phyloP scores from a whole-genome alignment of 129 eudicot species.

The Arctium lappa region DNA sequence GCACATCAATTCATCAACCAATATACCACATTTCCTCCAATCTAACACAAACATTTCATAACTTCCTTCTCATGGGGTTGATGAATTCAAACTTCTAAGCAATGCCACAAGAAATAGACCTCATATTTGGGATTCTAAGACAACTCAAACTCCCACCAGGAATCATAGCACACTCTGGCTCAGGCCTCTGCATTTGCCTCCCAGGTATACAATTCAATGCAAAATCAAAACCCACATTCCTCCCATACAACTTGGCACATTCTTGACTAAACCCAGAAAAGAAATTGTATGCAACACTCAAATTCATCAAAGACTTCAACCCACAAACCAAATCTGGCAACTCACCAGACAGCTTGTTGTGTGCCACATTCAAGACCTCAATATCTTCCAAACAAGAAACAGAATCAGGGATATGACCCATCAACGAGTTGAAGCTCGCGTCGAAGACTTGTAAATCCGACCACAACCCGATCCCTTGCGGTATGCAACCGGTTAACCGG shows the following conservation, averaged over 20 bases:
- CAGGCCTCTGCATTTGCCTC: slow-evolving; percentile 75
- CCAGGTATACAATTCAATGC: slow-evolving; percentile 79
- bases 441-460: slow-evolving; percentile 62
- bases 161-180: slow-evolving; percentile 62
- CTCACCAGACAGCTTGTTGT: slow-evolving; percentile 62
- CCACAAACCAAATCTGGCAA: slow-evolving; percentile 64
- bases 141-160: slow-evolving; percentile 76
- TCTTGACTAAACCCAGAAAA: slow-evolving; percentile 64
- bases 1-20: not conserved
- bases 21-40: not conserved
- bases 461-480: slow-evolving; percentile 71
- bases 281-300: slow-evolving; percentile 67
- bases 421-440: slow-evolving; percentile 37
- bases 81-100: slow-evolving; percentile 26
- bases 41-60: not conserved
- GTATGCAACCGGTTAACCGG: slow-evolving; percentile 63
- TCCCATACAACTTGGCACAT: slow-evolving; percentile 41
- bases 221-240: slow-evolving; percentile 70
- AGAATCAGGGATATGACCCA: slow-evolving; percentile 72
- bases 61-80: slow-evolving; percentile 18
- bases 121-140: slow-evolving; percentile 58
- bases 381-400: slow-evolving; percentile 60
- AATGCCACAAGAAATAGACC: slow-evolving; percentile 57
- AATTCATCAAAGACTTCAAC: slow-evolving; percentile 47
- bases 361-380: slow-evolving; percentile 64